Percentiles rank a stretch among this genome's conserved stretches.
phyloP scores from a whole-genome alignment of 257 asterid species.

The Gentiana straminea region DNA sequence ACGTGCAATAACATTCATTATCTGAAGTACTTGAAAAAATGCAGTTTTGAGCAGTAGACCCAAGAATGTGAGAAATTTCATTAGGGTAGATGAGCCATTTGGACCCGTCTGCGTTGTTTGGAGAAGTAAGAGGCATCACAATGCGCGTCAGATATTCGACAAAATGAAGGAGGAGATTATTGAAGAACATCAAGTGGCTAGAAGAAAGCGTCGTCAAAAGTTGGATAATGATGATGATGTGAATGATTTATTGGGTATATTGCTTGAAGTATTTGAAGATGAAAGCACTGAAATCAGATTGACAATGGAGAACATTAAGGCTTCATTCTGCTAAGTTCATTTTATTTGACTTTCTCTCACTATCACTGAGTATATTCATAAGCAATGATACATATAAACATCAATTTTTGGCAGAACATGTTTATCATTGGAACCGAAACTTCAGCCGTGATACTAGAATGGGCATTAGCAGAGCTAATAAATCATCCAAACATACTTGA shows the following conservation, averaged over 20 bases:
- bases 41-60: too few species aligned
- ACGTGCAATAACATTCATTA: too few species aligned
- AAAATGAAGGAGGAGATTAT: slow-evolving; percentile 50
- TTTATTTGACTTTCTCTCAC: too few species aligned
- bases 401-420: slow-evolving; percentile 28
- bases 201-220: slow-evolving; percentile 17
- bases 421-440: slow-evolving; percentile 54
- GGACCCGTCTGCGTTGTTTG: too few species aligned
- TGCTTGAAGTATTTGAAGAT: slow-evolving; percentile 54
- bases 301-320: slow-evolving; percentile 50
- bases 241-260: slow-evolving; percentile 44
- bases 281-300: slow-evolving; percentile 30
- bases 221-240: slow-evolving; percentile 2
- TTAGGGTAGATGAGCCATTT: too few species aligned
- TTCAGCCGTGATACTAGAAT: slow-evolving; percentile 44
- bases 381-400: too few species aligned
- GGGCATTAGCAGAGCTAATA: slow-evolving; percentile 63
- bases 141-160: slow-evolving; percentile 39
- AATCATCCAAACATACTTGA: slow-evolving; percentile 34
- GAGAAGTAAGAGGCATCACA: slow-evolving; percentile 27
- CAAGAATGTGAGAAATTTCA: too few species aligned
- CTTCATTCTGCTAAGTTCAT: slow-evolving; percentile 37
- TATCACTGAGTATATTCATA: too few species aligned
- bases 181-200: slow-evolving; percentile 23
- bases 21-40: too few species aligned